These are phyloP conservation scores for Alternaria triticina DNA, from an alignment of 2,329 filamentous ascomycete species.

Conservation along the genomic window DNA sequence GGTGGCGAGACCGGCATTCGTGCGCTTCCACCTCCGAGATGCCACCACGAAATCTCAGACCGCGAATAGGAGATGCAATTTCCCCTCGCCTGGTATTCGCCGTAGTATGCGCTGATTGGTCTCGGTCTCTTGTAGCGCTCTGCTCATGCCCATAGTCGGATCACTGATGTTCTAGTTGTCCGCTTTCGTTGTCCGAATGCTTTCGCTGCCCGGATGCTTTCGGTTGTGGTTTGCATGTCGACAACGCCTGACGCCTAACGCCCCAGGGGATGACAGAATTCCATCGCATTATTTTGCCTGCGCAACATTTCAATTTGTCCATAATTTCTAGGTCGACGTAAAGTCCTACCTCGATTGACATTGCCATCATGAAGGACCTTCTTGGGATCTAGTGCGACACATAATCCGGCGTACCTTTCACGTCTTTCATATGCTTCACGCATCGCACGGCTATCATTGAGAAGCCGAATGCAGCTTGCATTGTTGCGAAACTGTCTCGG, in stretches of 20 bases:
- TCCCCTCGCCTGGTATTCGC: conserved; percentile 7
- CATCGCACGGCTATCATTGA: background rate
- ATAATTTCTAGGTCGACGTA: background rate
- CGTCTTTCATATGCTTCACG: background rate
- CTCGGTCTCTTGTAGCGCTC: background rate
- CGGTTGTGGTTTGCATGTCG: background rate
- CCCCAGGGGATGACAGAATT: background rate
- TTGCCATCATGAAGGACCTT: background rate
- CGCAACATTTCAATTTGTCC: background rate
- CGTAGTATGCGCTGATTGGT: background rate
- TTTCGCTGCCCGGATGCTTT: background rate
- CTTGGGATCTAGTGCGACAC: background rate
- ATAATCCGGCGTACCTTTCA: background rate
- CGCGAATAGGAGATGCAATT: conserved; percentile 18
- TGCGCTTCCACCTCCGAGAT: conserved; percentile 18
- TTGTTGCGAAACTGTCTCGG: background rate
- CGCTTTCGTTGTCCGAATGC: background rate
- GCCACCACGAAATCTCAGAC: conserved; percentile 5
- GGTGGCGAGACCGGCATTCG: conserved; percentile 27
- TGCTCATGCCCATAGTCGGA: background rate
- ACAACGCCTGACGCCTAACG: background rate
- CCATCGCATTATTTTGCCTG: background rate
- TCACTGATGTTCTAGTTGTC: background rate
- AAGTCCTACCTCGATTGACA: background rate
- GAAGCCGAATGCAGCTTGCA: background rate